Conservation (phyloP, 2,329 filamentous ascomycete genomes). For the Pseudogymnoascus sp. region DNA sequence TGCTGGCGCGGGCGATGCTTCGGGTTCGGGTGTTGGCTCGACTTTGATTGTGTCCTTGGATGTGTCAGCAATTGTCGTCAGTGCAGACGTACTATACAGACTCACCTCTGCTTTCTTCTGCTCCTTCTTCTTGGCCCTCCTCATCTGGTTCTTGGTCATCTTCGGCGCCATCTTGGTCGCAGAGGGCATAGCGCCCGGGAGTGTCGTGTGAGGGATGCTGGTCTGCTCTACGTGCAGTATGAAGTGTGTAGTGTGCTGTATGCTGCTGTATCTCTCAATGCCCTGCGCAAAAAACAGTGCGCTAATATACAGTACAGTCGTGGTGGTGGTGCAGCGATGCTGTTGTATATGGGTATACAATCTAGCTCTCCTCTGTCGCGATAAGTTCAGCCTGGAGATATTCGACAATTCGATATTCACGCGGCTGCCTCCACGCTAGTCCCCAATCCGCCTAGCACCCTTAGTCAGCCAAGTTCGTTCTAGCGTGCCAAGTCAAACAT, state of each 20-base stretch:
- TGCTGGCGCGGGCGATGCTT: constrained; percentile 18
- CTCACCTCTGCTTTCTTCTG: constrained; percentile 62
- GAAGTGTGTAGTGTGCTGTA: not conserved
- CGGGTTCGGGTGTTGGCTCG: constrained; percentile 24
- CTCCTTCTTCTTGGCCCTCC: constrained; percentile 90
- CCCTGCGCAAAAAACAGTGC: not conserved
- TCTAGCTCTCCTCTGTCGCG: not conserved
- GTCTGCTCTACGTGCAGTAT: not conserved
- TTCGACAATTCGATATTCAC: constrained; percentile 8
- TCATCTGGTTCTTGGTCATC: constrained; percentile 88
- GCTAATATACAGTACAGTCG: not conserved
- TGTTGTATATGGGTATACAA: not conserved
- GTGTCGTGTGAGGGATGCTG: not conserved
- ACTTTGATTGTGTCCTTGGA: constrained; percentile 27
- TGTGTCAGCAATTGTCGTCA: not conserved
- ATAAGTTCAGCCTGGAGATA: constrained; percentile 4
- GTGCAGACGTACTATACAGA: not conserved
- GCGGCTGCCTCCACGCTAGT: not conserved
- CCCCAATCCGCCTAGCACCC: not conserved
- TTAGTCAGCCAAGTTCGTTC: not conserved
- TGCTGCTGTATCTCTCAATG: not conserved
- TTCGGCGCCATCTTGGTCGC: constrained; percentile 26
- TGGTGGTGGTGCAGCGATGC: not conserved
- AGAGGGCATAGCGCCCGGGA: constrained; percentile 19
- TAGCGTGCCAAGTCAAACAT: constrained; percentile 9